Evolutionary conservation across 208 protist species (phyloP), one percentile per base, ranked within the genome.

Genomic region (Leishmania arabica): DNA sequence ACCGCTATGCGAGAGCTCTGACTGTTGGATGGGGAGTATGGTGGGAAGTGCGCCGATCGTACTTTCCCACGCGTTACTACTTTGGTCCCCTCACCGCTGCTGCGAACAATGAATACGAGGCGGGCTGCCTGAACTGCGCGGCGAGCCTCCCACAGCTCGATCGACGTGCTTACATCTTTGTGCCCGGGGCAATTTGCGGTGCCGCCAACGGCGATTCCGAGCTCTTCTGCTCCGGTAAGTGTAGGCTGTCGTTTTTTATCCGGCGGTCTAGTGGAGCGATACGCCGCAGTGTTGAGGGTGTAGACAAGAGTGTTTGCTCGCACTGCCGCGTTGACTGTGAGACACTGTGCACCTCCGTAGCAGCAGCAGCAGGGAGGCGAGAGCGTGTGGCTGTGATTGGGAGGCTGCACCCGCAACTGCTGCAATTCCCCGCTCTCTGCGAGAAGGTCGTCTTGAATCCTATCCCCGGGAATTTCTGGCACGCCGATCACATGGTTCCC

Each of bases 401-500:
- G n/a, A 37, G 17, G 19, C 73, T 89, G 65, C 91, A 97, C 69
- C 92, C 92, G 17, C 88, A 93, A 0, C 47, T 97, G 70, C 71
- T 90, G 62, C 78, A 90, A n/a, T 88, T 91, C 66, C 90, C 92
- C 1, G 75, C 34, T n/a, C 77, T 97, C 21, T 88, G 83, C 77
- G 86, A 83, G 47, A 78, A 80, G 47, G 77, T 94, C 24, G 53
- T 97, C 69, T 77, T 84, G 27, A 83, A 88, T 73, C 93, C 92
- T 15, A 77, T 89, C 54, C 79, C 91, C 54, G 93, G 93, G n/a
- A 90, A 92, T 78, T 85, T 88, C 31, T 97, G 93, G 93, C 90
- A 97, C 60, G 93, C 91, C 1, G 93, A 97, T 82, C 93, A 97
- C 75, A 83, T 97, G 11, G 79, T 92, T 4, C 90, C 93, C 3